Evolutionary conservation across 441 rosid genomes (phyloP).

Genomic region (Macaranga tanarius): DNA sequence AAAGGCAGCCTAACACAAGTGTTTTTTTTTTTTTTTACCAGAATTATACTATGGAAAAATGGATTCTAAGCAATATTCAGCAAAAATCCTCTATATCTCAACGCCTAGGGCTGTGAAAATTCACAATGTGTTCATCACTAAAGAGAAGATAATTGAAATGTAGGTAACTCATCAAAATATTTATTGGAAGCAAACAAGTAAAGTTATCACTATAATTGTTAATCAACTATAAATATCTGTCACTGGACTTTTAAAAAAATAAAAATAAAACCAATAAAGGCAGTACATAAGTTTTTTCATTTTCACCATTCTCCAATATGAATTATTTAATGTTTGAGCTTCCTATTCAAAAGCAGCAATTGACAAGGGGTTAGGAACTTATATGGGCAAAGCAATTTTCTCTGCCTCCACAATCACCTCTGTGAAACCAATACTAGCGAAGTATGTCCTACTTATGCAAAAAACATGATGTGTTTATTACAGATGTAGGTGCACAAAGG

Average conservation of each 20-base stretch:
- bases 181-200: neutral
- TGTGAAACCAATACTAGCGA: neutral
- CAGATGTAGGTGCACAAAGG: neutral
- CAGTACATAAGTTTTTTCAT: neutral
- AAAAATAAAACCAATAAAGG: neutral
- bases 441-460: neutral
- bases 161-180: neutral
- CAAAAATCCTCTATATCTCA: neutral
- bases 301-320: neutral
- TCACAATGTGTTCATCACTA: neutral
- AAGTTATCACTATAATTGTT: neutral
- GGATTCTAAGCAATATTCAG: constrained; percentile 1
- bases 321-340: neutral
- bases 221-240: neutral
- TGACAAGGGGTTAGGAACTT: neutral
- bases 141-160: constrained; percentile 4
- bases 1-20: neutral
- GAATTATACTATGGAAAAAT: neutral
- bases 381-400: neutral
- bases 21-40: neutral
- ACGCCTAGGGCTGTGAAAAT: neutral
- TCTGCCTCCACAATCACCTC: neutral
- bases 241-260: neutral
- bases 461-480: too few species aligned
- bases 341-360: neutral